phyloP scores from a whole-genome alignment of 352 stramenopile genomes.

The Pythium pyrilobum region DNA sequence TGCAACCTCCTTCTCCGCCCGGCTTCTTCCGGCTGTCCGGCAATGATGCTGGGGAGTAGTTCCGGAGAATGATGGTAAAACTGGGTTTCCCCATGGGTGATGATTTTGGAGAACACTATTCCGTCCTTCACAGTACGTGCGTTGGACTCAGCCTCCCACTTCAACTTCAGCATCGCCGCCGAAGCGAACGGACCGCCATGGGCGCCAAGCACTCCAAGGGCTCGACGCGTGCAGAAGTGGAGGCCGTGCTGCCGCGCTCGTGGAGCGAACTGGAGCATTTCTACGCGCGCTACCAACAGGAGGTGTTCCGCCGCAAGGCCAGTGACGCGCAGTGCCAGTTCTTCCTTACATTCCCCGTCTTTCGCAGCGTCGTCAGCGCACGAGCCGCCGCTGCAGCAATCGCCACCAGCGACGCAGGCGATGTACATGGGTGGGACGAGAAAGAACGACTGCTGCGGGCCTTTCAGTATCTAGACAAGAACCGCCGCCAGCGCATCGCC shows the following conservation, averaged over 20 bases:
- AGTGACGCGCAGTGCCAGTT: constrained; percentile 34
- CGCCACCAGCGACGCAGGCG: background rate
- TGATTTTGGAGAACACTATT: constrained; percentile 16
- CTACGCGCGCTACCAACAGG: constrained; percentile 55
- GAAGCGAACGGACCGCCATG: constrained; percentile 21
- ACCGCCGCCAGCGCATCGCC: constrained; percentile 21
- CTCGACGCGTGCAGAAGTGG: constrained; percentile 28
- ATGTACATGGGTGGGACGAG: constrained; percentile 9
- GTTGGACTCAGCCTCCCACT: constrained; percentile 13
- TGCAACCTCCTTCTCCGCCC: background rate
- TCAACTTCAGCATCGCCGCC: constrained; percentile 10
- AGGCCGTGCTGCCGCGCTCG: constrained; percentile 34
- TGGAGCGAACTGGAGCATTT: constrained; percentile 56
- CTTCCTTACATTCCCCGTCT: constrained; percentile 47
- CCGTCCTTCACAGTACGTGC: constrained; percentile 11
- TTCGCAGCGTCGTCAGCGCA: constrained; percentile 19
- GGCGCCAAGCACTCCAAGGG: constrained; percentile 52
- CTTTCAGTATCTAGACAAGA: constrained; percentile 35
- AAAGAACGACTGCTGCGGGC: constrained; percentile 41
- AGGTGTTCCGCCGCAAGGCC: constrained; percentile 29
- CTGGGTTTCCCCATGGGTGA: constrained; percentile 5
- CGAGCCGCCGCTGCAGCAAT: background rate
- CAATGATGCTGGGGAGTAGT: background rate
- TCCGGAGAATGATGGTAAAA: constrained; percentile 1
- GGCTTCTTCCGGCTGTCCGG: background rate